These are phyloP conservation scores for Diaporthe amygdali DNA, from an alignment of 2,329 filamentous ascomycete species.

Conservation along the genomic window DNA sequence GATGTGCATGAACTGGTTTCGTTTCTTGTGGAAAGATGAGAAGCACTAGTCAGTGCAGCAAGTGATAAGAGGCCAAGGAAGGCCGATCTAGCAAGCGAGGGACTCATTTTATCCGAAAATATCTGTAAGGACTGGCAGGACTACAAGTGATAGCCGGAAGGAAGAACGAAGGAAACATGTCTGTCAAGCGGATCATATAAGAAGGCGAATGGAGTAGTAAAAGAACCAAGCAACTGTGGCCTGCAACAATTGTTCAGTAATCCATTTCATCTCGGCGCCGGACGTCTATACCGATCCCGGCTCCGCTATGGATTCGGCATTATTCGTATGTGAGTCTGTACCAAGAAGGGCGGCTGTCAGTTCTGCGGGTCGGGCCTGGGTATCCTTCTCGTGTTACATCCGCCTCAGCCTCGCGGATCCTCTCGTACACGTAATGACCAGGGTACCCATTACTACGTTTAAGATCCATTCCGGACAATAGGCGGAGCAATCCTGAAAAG, in stretches of 20 bases:
- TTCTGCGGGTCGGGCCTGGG: not conserved
- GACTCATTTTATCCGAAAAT: not conserved
- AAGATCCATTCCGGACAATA: not conserved
- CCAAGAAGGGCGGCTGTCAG: not conserved
- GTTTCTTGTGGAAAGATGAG: not conserved
- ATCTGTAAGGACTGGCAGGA: not conserved
- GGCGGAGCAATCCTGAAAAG: not conserved
- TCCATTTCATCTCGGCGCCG: not conserved
- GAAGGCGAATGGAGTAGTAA: not conserved
- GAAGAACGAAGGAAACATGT: not conserved
- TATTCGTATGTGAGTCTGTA: not conserved
- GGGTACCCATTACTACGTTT: not conserved
- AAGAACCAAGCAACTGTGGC: not conserved
- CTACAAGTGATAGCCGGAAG: not conserved
- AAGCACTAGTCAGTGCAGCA: not conserved
- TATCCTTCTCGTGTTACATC: not conserved
- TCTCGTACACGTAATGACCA: not conserved
- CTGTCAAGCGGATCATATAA: not conserved
- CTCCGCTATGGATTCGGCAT: not conserved
- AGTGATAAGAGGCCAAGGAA: conserved; percentile 11
- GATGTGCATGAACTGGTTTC: not conserved
- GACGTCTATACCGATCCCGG: not conserved
- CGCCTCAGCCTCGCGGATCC: not conserved
- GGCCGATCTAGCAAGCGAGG: not conserved
- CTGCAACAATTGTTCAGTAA: not conserved